phyloP scores from a whole-genome alignment of 2,329 filamentous ascomycete genomes.

The Thielaviopsis euricoi region DNA sequence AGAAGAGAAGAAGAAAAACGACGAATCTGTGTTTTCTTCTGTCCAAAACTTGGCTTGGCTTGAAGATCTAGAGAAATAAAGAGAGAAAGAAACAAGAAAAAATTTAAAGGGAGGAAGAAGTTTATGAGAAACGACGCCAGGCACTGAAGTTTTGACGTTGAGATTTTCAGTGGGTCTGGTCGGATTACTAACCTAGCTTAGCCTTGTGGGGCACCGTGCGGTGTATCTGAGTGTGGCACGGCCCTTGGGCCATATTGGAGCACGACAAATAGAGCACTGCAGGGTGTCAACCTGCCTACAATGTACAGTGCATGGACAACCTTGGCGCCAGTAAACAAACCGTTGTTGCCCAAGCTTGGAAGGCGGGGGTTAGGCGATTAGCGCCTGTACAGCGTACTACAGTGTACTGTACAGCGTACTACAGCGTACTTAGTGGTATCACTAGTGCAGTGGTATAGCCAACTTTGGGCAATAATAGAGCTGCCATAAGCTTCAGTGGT shows the following conservation, averaged over 20 bases:
- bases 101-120: constrained; percentile 5
- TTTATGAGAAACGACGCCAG: background rate
- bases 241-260: background rate
- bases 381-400: background rate
- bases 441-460: no score
- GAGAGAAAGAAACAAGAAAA: constrained; percentile 12
- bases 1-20: constrained; percentile 11
- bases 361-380: background rate
- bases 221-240: background rate
- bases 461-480: no score
- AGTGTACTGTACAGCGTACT: no score
- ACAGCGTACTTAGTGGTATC: background rate
- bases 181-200: constrained; percentile 1
- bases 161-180: constrained; percentile 10
- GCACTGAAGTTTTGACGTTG: constrained; percentile 8
- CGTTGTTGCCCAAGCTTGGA: background rate
- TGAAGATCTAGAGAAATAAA: background rate
- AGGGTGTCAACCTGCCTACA: background rate
- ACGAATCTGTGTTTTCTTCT: no score
- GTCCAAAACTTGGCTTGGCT: constrained; percentile 7
- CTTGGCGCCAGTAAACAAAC: background rate
- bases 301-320: background rate
- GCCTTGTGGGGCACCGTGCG: background rate
- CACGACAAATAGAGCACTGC: background rate
- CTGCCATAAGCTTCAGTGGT: no score